phyloP scores from a whole-genome alignment of 768 basidiomycete genomes.

The Rhodocollybia butyracea region DNA sequence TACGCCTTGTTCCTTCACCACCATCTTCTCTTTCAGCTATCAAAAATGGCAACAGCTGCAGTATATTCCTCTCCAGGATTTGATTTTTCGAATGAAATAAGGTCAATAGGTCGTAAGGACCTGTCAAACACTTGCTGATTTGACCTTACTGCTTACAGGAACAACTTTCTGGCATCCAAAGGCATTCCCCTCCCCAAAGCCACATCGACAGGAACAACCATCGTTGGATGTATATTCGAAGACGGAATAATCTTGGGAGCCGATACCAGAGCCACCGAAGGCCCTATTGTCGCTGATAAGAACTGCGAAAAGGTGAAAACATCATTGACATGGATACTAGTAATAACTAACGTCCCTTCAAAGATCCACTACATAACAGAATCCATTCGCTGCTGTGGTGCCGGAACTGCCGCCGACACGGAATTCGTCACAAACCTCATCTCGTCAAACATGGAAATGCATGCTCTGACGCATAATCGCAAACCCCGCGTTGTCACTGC shows the following conservation, averaged over 20 bases:
- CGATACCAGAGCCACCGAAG: conserved; percentile 94
- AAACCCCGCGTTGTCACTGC: conserved; percentile 95
- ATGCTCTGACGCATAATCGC: conserved; percentile 84
- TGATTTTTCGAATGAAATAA: conserved; percentile 71
- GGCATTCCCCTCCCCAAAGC: conserved; percentile 78
- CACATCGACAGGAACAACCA: conserved; percentile 94
- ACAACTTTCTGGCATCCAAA: conserved; percentile 66
- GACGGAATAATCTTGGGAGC: conserved; percentile 95
- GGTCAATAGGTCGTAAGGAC: conserved; percentile 52
- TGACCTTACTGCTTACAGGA: conserved; percentile 38
- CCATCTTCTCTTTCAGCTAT: neutral
- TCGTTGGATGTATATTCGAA: conserved; percentile 92
- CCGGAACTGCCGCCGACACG: conserved; percentile 98
- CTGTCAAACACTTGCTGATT: neutral
- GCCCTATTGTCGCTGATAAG: conserved; percentile 95
- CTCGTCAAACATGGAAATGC: conserved; percentile 93
- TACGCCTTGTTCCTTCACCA: neutral
- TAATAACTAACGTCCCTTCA: neutral
- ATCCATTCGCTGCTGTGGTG: conserved; percentile 95
- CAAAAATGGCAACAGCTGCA: conserved; percentile 43
- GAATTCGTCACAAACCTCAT: conserved; percentile 94
- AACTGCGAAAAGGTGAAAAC: conserved; percentile 94
- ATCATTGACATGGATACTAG: neutral
- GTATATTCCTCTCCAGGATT: conserved; percentile 59
- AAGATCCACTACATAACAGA: conserved; percentile 98